Evolutionary conservation across 345 rosid species (phyloP), one percentile per base, ranked within the genome.

Genomic region (Salix exigua): DNA sequence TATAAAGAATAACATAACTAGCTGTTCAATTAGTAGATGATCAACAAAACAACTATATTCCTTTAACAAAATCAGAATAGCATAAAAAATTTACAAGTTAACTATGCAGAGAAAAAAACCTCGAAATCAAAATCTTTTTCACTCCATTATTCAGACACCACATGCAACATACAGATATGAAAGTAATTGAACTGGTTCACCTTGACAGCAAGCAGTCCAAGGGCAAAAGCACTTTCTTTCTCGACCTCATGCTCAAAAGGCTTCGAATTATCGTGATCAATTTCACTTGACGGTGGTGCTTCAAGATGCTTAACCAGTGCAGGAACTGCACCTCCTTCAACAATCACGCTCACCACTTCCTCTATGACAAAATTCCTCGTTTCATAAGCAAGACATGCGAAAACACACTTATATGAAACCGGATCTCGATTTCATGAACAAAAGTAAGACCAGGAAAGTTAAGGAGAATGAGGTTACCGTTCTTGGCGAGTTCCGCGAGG

Each of bases 191-290:
- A 1, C 70, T 55, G 69, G 72, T 67, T 30, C 40, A 90, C 99
- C 99, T 96, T 96, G 35, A 96, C 91, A 7, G 99, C 98, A 33
- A 96, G 98, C 75, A 94, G 92, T 33, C 99, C 99, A 51, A 96
- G 87, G 8, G 98, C 98, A 72, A 92, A 94, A 19, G 99, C 99
- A 77, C 99, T 89, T 82, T 95, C 97, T 84, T 96, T 96, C 92
- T 96, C 99, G 4, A 94, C 97, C 81, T 96, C 99, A 19, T 96
- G 99, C 83, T 96, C 97, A 63, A 84, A 94, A 72, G 97, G 98
- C 87, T 79, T 94, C 16, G 78, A 64, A 78, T 71, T 75, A 46
- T 74, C 60, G 25, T 23, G 63, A 28, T 85, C 97, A 55, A 77
- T 87, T 62, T 90, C 98, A 66, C 33, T 78, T 13, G 69, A 86